These are phyloP conservation scores for Acrodontium crateriforme DNA, from an alignment of 2,329 filamentous ascomycete genomes.

Conservation along the genomic window DNA sequence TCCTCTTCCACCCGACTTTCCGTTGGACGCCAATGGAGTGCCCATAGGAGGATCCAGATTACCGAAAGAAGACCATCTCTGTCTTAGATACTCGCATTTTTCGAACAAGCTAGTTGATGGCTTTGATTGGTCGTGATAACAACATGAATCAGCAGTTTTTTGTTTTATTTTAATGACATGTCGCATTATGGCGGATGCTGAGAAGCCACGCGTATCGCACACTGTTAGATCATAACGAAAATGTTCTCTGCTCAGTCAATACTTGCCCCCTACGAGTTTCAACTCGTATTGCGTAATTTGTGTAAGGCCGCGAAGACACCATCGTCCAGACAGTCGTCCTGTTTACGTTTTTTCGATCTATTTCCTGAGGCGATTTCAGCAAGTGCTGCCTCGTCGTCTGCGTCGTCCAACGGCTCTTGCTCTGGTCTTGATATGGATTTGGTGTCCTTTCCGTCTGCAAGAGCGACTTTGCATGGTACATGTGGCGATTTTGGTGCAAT, in stretches of 20 bases:
- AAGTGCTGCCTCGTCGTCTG: slow-evolving; percentile 36
- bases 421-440: too few species aligned
- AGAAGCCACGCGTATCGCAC: too few species aligned
- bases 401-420: slow-evolving; percentile 8
- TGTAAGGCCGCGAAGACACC: slow-evolving; percentile 46
- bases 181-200: too few species aligned
- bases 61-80: slow-evolving; percentile 17
- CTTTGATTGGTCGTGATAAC: slow-evolving; percentile 14
- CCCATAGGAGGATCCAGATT: slow-evolving; percentile 6
- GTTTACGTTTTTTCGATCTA: slow-evolving; percentile 22
- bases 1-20: slow-evolving; percentile 12
- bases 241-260: too few species aligned
- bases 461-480: slow-evolving; percentile 15
- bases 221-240: too few species aligned
- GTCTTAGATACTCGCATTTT: slow-evolving; percentile 16
- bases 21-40: slow-evolving; percentile 6
- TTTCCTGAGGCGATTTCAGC: slow-evolving; percentile 7
- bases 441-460: not conserved
- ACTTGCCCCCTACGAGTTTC: too few species aligned
- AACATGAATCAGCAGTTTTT: slow-evolving; percentile 1
- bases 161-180: not conserved
- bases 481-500: too few species aligned
- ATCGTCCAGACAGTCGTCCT: slow-evolving; percentile 36
- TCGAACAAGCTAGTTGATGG: slow-evolving; percentile 13
- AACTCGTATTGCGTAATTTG: too few species aligned